Evolutionary conservation across 345 rosid genomes (phyloP).

Genomic region (Heritiera fomes): DNA sequence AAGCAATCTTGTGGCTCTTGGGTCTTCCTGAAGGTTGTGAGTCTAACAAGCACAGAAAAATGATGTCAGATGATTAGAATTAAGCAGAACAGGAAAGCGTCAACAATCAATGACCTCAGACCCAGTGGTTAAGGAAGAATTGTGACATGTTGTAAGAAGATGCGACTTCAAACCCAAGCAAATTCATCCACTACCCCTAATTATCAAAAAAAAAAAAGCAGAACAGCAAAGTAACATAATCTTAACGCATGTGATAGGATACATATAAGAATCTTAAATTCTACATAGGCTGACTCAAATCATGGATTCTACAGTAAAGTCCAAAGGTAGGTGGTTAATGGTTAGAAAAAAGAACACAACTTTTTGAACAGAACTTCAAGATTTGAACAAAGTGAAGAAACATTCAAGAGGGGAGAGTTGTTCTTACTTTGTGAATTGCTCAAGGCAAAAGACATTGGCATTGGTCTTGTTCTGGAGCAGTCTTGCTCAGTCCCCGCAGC

Average conservation of each 20-base stretch:
- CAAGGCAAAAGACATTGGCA: constrained; percentile 43
- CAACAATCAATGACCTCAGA: no score
- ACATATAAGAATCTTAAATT: neutral
- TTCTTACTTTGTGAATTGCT: constrained; percentile 58
- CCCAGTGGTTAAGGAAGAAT: no score
- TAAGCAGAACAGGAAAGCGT: neutral
- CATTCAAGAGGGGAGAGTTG: constrained; percentile 20
- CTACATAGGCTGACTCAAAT: neutral
- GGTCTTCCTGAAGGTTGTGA: constrained; percentile 44
- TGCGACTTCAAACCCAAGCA: no score
- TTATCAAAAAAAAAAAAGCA: no score
- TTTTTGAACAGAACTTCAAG: constrained; percentile 2
- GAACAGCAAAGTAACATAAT: neutral
- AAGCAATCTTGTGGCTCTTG: constrained; percentile 59
- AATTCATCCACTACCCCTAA: no score
- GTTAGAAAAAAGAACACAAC: neutral
- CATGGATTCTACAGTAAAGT: neutral
- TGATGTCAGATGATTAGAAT: constrained; percentile 20
- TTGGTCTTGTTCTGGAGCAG: constrained; percentile 60
- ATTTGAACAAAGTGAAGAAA: constrained; percentile 18
- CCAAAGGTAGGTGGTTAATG: constrained; percentile 17
- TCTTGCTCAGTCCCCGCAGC: constrained; percentile 53
- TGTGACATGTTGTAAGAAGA: no score
- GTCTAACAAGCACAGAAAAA: constrained; percentile 38
- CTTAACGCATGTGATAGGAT: neutral